These are phyloP conservation scores for Trichoderma koningiopsis DNA, from an alignment of 2,329 filamentous ascomycete genomes.

Conservation along the genomic window DNA sequence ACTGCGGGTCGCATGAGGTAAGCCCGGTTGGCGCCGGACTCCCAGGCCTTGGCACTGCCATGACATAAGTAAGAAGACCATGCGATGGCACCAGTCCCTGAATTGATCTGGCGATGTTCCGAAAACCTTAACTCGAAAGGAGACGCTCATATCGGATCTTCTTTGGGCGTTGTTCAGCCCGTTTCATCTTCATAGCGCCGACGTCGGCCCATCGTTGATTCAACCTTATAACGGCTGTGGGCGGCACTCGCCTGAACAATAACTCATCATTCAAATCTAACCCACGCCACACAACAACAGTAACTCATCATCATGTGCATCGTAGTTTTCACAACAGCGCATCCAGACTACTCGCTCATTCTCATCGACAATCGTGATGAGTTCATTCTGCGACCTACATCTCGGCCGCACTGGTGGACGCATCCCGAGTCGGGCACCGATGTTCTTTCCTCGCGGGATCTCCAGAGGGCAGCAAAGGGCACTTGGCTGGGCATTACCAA, in stretches of 20 bases:
- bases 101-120: neutral
- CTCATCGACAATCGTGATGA: slow-evolving; percentile 79
- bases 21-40: slow-evolving; percentile 13
- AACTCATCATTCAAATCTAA: neutral
- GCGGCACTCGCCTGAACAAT: neutral
- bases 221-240: neutral
- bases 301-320: slow-evolving; percentile 65
- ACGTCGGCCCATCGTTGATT: slow-evolving; percentile 14
- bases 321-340: slow-evolving; percentile 72
- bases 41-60: neutral
- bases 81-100: slow-evolving; percentile 18
- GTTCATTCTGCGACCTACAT: slow-evolving; percentile 66
- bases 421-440: slow-evolving; percentile 45
- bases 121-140: neutral
- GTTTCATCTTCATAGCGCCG: neutral
- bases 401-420: slow-evolving; percentile 65
- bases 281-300: neutral
- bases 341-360: slow-evolving; percentile 74
- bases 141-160: neutral
- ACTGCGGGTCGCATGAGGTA: slow-evolving; percentile 3
- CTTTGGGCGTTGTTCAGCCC: neutral
- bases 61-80: neutral
- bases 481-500: slow-evolving; percentile 68
- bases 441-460: slow-evolving; percentile 63
- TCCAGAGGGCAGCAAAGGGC: slow-evolving; percentile 62